Base-by-base conservation (phyloP, 1,284 basidiomycete genomes). In the Lignosus rhinocerotis region DNA sequence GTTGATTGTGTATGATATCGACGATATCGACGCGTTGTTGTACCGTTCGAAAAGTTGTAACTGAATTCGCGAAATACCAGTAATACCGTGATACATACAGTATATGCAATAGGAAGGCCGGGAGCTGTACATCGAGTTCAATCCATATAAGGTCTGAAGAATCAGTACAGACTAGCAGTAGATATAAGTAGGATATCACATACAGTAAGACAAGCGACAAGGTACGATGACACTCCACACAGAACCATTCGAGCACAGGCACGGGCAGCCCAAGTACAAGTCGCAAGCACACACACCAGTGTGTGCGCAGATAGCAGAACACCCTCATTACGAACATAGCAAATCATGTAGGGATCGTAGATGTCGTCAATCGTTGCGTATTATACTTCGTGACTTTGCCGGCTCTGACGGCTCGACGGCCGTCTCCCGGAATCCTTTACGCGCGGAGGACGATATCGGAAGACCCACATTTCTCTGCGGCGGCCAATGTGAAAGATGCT, bases 381-480 rank as follows among this genome's bases (percentile, higher is more conserved):
- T 39, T 33, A 45, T 17, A n/a, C 48, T 10, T 44, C 43, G 38
- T 42, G 38, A 25, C 36, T 43, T 14, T 34, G 34, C 10, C 61
- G 56, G 33, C 63, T 64, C 51, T 59, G 58, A 14, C 63, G 60
- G 50, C 63, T 64, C 39, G 53, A 55, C 1, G 58, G 60, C 14
- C 62, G 62, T 16, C 61, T 60, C 51, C 19, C 49, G 21, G 25
- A 51, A 14, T 59, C 59, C 42, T 57, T 54, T 11, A 47, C 45
- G 34, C 59, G 65, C 12, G 55, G 58, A 9, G 57, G 58, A 39
- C 58, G 52, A 45, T 58, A 63, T 12, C 65, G 58, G 70, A 82
- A 82, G 42, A 82, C 70, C 82, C 82, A 82, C 32, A 80, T 51
- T 65, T 83, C 82, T 62, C 72, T 76, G 62, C 75, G 76, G 31